Conservation (phyloP, 164 flowering plant species). For the Stephania yunnanensis region DNA sequence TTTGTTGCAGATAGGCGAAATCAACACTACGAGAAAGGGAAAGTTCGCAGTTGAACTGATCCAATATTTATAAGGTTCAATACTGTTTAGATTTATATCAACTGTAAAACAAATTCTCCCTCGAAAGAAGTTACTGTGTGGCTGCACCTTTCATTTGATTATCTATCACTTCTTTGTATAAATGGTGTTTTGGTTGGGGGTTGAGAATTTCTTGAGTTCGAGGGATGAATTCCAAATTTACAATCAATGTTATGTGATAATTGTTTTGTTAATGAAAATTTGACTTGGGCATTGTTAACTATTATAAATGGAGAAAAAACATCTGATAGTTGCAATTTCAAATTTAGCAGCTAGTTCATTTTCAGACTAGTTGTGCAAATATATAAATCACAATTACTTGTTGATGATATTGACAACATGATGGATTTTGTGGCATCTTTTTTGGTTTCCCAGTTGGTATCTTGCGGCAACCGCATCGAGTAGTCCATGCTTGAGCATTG, state of each 20-base stretch:
- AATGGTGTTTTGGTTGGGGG: not conserved
- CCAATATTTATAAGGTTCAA: conserved; percentile 39
- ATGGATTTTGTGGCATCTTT: too few relatives aligned
- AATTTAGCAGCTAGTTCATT: too few relatives aligned
- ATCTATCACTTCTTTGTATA: not conserved
- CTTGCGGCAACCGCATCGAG: too few relatives aligned
- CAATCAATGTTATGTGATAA: not conserved
- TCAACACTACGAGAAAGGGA: conserved; percentile 68
- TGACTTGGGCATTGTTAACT: not conserved
- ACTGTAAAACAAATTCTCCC: not conserved
- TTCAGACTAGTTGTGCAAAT: too few relatives aligned
- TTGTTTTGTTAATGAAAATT: not conserved
- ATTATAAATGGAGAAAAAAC: not conserved
- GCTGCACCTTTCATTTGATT: not conserved
- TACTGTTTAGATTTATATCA: not conserved
- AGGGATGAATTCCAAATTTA: not conserved
- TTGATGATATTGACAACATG: too few relatives aligned
- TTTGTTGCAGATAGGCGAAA: conserved; percentile 73
- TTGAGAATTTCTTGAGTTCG: not conserved
- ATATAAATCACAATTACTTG: too few relatives aligned
- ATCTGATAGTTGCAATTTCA: not conserved
- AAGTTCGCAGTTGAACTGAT: conserved; percentile 82
- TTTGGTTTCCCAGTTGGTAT: too few relatives aligned
- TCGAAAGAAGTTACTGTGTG: not conserved
- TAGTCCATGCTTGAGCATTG: too few relatives aligned